Evolutionary conservation across 129 eudicot species (phyloP), one percentile per base, ranked within the genome.

Genomic region (Solidago caesia): DNA sequence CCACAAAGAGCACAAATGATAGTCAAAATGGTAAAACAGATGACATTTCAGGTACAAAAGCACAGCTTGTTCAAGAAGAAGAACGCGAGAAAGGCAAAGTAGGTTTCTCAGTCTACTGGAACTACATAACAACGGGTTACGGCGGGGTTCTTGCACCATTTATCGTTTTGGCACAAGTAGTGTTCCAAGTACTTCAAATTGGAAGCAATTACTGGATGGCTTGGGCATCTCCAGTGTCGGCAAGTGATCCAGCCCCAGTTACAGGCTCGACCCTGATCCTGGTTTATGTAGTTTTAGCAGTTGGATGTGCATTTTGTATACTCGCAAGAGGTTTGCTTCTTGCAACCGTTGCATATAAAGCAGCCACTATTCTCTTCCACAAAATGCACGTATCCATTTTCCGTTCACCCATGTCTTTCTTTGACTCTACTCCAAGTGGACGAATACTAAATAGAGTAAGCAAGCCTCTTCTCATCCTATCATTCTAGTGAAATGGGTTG

Each of bases 171-270:
- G 59, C 78, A 33, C 86, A 82, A n/a, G 15, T 75, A 42, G 12
- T 77, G 5, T 85, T 85, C 42, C 86, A 85, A 55, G 7, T 25
- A 47, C 83, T 94, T 82, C 96, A 90, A 70, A 87, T 94, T 25
- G 90, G 90, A 72, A 88, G 97, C 85, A 88, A 88, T 79, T 94
- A 88, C 60, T 94, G 98, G 98, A 94, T 94, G 97, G 98, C 96
- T 74, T 88, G 91, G 98, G 98, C 91, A 44, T 85, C 88, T 42
- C 98, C 98, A 25, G 91, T 88, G 7, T 88, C 98, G 0, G 67
- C 78, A 66, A 84, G 80, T 72, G 85, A 49, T 62, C 64, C 78
- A 10, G 86, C 98, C 70, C 87, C 84, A 5, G 97, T 94, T 58
- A 42, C 57, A 0, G 70, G 82, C 39, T 81, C 81, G 3, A 94